Evolutionary conservation across 2,329 filamentous ascomycete species (phyloP), one percentile per base, ranked within the genome.

Genomic region (Ophiostoma sp.): DNA sequence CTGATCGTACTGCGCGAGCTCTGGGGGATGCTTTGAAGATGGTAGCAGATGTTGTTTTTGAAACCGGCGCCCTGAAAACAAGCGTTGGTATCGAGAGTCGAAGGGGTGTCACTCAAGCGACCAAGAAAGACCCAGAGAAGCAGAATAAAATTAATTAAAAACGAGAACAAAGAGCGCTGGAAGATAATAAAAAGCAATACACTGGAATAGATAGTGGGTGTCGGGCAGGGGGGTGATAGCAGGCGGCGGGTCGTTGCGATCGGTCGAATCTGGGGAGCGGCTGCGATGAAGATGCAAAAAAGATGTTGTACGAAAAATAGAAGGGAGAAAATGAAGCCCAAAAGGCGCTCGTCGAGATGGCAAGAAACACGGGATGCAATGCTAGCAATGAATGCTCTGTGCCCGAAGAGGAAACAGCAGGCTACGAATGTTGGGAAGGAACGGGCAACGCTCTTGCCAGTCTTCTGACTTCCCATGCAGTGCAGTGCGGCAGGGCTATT

Each of bases 261-360:
- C 52, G 64, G 55, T 68, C 55, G 64, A 63, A 36, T 66, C 55
- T 44, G 64, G 64, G 63, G 67, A 36, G 49, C 16, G 65, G 58
- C 6, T 47, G 45, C 38, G 62, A 69, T 64, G 64, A 52, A 69
- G 47, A 40, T 49, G 18, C 41, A 47, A 16, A 58, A 58, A 47
- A 6, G 41, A 55, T 47, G 11, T 49, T 49, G 65, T 49, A 49
- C 38, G 45, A 69, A 69, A 45, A n/a, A 14, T n/a, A 55, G 18
- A 64, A 58, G 38, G 62, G 14, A 66, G 11, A 60, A 55, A 64
- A 27, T 49, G 63, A 68, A 16, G 67, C 42, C 41, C 64, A 66
- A 52, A 62, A 44, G 4, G 16, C 9, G 52, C 45, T n/a, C 36
- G 42, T 36, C 64, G 55, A 62, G 47, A 45, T 49, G 52, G 42